These are phyloP conservation scores for Cenchrus purpureus DNA, from an alignment of 176 grass and related monocot genomes.

Conservation along the genomic window DNA sequence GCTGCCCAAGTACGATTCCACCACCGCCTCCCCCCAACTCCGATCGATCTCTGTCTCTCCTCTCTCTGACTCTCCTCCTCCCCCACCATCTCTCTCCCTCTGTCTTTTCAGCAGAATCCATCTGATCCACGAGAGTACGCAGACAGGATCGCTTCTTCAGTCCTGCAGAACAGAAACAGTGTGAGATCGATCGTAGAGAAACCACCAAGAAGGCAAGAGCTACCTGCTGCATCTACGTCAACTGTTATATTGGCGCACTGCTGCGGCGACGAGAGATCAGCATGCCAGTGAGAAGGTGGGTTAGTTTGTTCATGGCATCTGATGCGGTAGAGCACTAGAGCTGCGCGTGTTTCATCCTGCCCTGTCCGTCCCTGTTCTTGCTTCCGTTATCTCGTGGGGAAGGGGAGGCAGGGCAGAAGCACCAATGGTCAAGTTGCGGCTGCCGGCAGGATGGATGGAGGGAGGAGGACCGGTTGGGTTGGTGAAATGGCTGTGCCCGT, in stretches of 20 bases:
- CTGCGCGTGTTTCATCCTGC: neutral
- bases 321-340: neutral
- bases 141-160: neutral
- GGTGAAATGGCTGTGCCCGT: slow-evolving; percentile 19
- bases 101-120: slow-evolving; percentile 17
- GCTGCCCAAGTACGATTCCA: slow-evolving; percentile 34
- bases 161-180: neutral
- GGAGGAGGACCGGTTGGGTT: neutral
- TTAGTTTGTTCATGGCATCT: neutral
- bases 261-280: slow-evolving; percentile 18
- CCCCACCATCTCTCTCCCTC: neutral
- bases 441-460: neutral
- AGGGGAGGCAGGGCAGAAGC: neutral
- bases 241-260: neutral
- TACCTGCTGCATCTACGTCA: neutral
- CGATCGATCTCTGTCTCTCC: neutral
- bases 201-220: neutral
- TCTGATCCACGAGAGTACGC: neutral
- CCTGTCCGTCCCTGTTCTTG: neutral
- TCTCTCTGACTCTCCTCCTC: neutral
- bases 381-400: neutral
- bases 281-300: slow-evolving; percentile 31
- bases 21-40: neutral
- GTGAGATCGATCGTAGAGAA: neutral
- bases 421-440: neutral